Base-by-base conservation (phyloP, 108 stramenopile species). In the Skeletonema marinoi region DNA sequence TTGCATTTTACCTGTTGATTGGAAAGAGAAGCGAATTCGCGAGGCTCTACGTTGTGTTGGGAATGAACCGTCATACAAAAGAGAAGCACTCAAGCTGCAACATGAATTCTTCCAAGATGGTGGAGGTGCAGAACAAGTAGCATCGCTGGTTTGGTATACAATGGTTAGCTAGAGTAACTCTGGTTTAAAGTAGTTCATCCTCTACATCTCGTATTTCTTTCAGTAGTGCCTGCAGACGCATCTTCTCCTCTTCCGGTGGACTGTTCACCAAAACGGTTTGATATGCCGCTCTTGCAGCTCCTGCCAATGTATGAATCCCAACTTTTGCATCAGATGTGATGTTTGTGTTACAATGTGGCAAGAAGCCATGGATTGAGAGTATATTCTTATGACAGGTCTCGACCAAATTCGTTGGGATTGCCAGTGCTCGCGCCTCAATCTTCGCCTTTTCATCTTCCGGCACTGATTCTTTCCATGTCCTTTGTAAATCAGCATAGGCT, bases 321-420 rank as follows among this genome's bases (percentile, higher is more conserved):
- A 90, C 92, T 66, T 90, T 90, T 25, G 92, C 92, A 85, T 93
- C 92, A 6, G 87, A 88, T 30, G 84, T 84, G 33, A 93, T 93
- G 46, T 89, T 93, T 11, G 83, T 73, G 69, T 93, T 93, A 77
- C 92, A 93, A 66, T 88, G 74, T 11, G 89, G 92, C 65, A 93
- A 74, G 77, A 93, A 93, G 19, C 78, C 77, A 56, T 87, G 54
- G 25, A 93, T 86, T 7, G 66, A 61, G 3, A 88, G 16, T 60
- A 93, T 89, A 54, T 84, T 75, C 50, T 35, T 10, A 66, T 93
- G 90, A 60, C 92, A 93, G 16, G 59, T 32, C 65, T 90, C 90
- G 59, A 93, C 13, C 31, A 93, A 71, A 19, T 65, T 60, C 2
- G 83, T 87, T 12, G 92, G 92, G 9, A 93, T 84, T 21, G 68